Percentiles rank a stretch among this genome's conserved stretches.
Conservation (phyloP, 1,284 basidiomycete genomes). For the Agroathelia rolfsii region DNA sequence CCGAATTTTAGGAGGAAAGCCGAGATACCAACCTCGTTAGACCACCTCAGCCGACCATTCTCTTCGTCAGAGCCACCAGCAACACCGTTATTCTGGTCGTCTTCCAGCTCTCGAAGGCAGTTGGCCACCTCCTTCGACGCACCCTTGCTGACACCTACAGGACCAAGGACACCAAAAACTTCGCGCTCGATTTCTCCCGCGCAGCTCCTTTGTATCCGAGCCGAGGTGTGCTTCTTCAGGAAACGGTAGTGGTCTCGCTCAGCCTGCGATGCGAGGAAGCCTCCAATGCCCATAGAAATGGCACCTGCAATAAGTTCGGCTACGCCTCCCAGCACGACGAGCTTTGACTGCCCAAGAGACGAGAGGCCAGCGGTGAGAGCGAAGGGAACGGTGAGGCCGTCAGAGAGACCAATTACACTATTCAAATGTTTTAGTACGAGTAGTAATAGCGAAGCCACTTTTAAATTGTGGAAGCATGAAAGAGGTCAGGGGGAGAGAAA, state of each 20-base stretch:
- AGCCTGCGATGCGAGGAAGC: constrained; percentile 93
- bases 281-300: constrained; percentile 95
- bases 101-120: constrained; percentile 61
- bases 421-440: constrained; percentile 8
- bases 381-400: constrained; percentile 93
- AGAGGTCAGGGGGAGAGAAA: constrained; percentile 2
- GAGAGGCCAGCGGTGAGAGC: constrained; percentile 86
- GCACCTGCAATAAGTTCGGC: constrained; percentile 94
- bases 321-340: constrained; percentile 87
- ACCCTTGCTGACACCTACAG: constrained; percentile 80
- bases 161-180: constrained; percentile 79
- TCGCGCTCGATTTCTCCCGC: constrained; percentile 94
- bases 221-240: constrained; percentile 61
- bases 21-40: constrained; percentile 72
- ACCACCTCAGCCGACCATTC: constrained; percentile 44
- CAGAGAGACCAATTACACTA: constrained; percentile 89
- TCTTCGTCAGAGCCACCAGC: constrained; percentile 35
- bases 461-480: constrained; percentile 1
- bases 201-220: constrained; percentile 82
- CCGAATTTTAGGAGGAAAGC: constrained; percentile 92
- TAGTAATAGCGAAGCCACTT: constrained; percentile 4
- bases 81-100: constrained; percentile 21
- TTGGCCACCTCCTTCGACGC: constrained; percentile 75
- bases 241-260: constrained; percentile 93
- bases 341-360: constrained; percentile 76